Evolutionary conservation across 2,329 filamentous ascomycete species (phyloP), one percentile per base, ranked within the genome.

Genomic region (Dothistroma septosporum): DNA sequence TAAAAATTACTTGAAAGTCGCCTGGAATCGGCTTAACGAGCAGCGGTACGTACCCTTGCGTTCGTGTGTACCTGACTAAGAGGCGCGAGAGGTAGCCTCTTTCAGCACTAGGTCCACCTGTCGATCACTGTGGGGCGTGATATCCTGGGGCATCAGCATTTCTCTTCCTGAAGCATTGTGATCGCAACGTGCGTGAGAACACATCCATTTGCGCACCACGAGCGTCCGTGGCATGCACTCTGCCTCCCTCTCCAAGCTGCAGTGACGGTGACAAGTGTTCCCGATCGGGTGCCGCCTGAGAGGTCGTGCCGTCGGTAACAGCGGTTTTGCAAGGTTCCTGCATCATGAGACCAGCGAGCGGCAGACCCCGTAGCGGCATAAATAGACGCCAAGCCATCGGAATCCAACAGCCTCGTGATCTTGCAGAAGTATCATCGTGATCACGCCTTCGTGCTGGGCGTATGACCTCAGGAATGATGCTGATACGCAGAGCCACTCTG

Each of bases 1-100:
- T 58, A 52, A 58, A 35, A 58, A 49, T 58, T 58, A 58, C 55
- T 37, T 53, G 49, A 52, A 24, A 58, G 1, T 35, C 48, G 55
- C 55, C 46, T 58, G 46, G 19, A 35, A 50, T 33, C 55, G 46
- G 47, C 47, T 50, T 31, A 50, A 28, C 28, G 47, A 28, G 21
- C 4, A 24, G 6, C 28, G 47, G 14, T 44, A 44, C 9, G 41
- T 44, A 44, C 9, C 41, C 41, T 2, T 1, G 41, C 41, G 41
- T 44, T 19, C 41, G n/a, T 28, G 9, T 44, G 41, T 54, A 48
- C 57, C 50, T 54, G 57, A 44, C 50, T 49, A n/a, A n/a, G n/a
- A n/a, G n/a, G n/a, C n/a, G n/a, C n/a, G n/a, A n/a, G n/a, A n/a
- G n/a, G n/a, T 31, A 31, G 41, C 41, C 35, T 12, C 11, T 37